Conservation (phyloP, 805 yeast genomes). For the Yarrowia yakushimensis region DNA sequence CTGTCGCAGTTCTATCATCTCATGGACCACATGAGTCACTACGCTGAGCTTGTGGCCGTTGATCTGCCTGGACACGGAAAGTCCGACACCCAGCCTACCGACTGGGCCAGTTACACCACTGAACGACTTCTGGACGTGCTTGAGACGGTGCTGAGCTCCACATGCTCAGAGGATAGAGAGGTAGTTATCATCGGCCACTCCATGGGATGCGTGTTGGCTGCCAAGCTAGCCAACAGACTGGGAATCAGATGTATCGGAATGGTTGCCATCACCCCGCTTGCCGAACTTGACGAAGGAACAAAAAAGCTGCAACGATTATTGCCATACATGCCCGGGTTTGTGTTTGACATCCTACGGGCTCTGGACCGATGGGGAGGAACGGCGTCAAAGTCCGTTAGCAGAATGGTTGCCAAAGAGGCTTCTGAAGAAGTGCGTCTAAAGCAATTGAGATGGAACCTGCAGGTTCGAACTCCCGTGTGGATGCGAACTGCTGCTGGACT, state of each 20-base stretch:
- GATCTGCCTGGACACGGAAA: slow-evolving; percentile 90
- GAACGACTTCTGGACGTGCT: slow-evolving; percentile 39
- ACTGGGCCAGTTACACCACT: slow-evolving; percentile 42
- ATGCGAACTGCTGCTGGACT: slow-evolving; percentile 54
- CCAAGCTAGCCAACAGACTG: slow-evolving; percentile 43
- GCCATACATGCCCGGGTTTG: slow-evolving; percentile 33
- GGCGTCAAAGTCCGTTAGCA: slow-evolving; percentile 54
- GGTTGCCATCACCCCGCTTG: slow-evolving; percentile 40
- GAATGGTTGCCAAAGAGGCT: slow-evolving; percentile 45
- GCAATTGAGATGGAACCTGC: slow-evolving; percentile 71
- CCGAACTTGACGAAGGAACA: slow-evolving; percentile 28
- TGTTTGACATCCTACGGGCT: slow-evolving; percentile 55
- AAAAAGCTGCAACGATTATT: slow-evolving; percentile 29
- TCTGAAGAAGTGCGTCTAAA: slow-evolving; percentile 44
- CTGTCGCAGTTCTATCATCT: slow-evolving; percentile 78
- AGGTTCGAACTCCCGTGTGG: slow-evolving; percentile 53
- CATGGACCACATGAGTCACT: slow-evolving; percentile 57
- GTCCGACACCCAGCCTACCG: slow-evolving; percentile 30
- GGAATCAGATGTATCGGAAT: slow-evolving; percentile 36
- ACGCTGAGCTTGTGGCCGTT: slow-evolving; percentile 61
- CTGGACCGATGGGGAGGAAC: slow-evolving; percentile 64
- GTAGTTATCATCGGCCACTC: slow-evolving; percentile 60
- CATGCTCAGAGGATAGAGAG: slow-evolving; percentile 38
- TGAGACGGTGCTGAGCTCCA: background rate
- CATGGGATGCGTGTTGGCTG: slow-evolving; percentile 60